A percentile compares a stretch with the other conserved stretches of the same genome.
Conservation (phyloP, 176 grass and related monocot genomes). For the Oryza longistaminata region DNA sequence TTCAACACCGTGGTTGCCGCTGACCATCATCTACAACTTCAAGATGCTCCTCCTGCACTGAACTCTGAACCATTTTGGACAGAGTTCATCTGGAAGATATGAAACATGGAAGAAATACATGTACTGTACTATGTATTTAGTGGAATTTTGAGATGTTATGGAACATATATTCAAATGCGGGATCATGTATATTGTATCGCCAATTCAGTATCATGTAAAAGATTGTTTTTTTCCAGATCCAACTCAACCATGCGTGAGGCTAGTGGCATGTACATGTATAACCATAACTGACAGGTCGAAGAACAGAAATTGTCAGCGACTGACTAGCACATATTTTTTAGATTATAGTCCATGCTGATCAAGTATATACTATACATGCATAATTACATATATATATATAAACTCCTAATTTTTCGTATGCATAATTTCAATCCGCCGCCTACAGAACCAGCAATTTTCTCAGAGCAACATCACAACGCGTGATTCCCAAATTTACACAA, state of each 20-base stretch:
- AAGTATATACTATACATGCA: neutral
- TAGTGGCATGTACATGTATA: neutral
- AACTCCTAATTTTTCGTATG: neutral
- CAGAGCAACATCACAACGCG: neutral
- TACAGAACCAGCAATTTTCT: neutral
- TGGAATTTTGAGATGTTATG: neutral
- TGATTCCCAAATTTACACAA: neutral
- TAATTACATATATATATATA: neutral
- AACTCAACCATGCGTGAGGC: neutral
- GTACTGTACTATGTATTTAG: neutral
- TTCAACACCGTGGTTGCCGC: conserved; percentile 4
- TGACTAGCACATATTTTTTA: neutral
- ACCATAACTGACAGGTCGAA: neutral
- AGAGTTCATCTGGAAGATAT: neutral
- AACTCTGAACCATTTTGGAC: neutral
- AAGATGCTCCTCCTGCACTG: neutral
- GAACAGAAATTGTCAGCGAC: neutral
- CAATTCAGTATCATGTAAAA: neutral
- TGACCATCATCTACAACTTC: neutral
- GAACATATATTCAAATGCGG: neutral
- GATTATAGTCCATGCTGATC: neutral
- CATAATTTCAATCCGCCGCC: neutral
- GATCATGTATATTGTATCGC: neutral
- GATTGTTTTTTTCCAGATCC: neutral
- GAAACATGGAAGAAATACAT: neutral